Evolutionary conservation across 2,329 filamentous ascomycete genomes (phyloP), one percentile per base, ranked within the genome.

Genomic region (Cordyceps cicadae): DNA sequence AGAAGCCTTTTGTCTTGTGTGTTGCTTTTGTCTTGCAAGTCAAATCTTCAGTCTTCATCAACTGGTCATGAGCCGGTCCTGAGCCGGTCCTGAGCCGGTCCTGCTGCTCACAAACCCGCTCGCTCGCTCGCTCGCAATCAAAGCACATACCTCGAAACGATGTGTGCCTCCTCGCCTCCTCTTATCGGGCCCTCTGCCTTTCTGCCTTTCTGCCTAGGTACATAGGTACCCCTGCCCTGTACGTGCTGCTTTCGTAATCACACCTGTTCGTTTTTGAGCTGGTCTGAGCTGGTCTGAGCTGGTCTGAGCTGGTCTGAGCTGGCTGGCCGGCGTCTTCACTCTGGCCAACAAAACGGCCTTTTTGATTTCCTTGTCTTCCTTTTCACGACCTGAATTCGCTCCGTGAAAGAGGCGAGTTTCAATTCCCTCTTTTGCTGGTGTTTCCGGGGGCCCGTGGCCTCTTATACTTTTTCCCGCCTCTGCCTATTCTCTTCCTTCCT

Each of bases 391-490:
- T 49, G 51, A 60, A 45, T 57, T 53, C 53, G 56, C 24, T 45
- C 46, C 60, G 12, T 61, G 60, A 61, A 57, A 41, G 54, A 52
- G 60, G 39, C 45, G 60, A 61, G 60, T 61, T 61, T 55, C 32
- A 50, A 61, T 61, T 48, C 46, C 60, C 29, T 55, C 19, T 41
- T 61, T 61, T 54, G 55, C 51, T 24, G 55, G 21, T 37, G 34
- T 46, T 59, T 62, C 45, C n/a, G 63, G 59, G 64, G 63, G 62
- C 32, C 9, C 50, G 53, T 57, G 64, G 64, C 66, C 73, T 71
- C 75, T 73, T 75, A 75, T 75, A 74, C 64, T 62, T 62, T 55
- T 56, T 37, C 52, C 14, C n/a, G 17, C n/a, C 37, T n/a, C 55
- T 45, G 43, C 39, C 58, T 57, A 2, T 24, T 24, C 21, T 48